Percentiles rank a stretch among this genome's conserved stretches.
Evolutionary conservation across 352 stramenopile genomes (phyloP).

Genomic region (Globisporangium cylindrosporum): DNA sequence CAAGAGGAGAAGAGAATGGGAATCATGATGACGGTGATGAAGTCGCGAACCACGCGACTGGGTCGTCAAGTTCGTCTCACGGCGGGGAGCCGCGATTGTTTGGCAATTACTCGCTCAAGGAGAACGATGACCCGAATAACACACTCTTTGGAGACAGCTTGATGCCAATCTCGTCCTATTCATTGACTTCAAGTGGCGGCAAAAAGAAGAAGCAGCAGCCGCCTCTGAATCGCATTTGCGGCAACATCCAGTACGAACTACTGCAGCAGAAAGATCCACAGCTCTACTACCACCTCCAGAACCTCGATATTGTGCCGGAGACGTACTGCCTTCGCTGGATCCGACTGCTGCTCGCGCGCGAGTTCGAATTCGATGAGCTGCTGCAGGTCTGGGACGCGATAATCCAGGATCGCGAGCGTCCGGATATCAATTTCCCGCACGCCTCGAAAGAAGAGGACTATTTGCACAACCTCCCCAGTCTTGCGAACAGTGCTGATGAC

Average conservation of each 20-base stretch:
- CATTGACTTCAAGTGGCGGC: neutral
- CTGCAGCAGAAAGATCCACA: slow-evolving; percentile 79
- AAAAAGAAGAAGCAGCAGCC: slow-evolving; percentile 23
- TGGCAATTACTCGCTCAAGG: slow-evolving; percentile 22
- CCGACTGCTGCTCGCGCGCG: slow-evolving; percentile 71
- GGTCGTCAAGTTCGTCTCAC: slow-evolving; percentile 7
- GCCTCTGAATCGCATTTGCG: slow-evolving; percentile 61
- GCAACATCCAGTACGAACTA: slow-evolving; percentile 74
- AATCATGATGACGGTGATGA: neutral
- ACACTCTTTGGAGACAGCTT: slow-evolving; percentile 7
- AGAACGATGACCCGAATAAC: slow-evolving; percentile 17
- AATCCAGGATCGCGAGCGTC: slow-evolving; percentile 38
- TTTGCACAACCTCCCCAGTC: slow-evolving; percentile 33
- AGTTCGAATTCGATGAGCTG: slow-evolving; percentile 65
- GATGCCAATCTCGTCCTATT: neutral
- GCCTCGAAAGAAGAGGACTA: slow-evolving; percentile 36
- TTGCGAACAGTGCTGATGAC: slow-evolving; percentile 16
- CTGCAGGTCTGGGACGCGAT: slow-evolving; percentile 71
- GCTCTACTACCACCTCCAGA: slow-evolving; percentile 74
- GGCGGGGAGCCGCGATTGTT: slow-evolving; percentile 26
- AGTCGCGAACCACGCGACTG: neutral
- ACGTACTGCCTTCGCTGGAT: slow-evolving; percentile 84
- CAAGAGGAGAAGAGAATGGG: neutral
- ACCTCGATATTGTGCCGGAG: slow-evolving; percentile 76
- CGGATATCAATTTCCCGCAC: slow-evolving; percentile 34